Evolutionary conservation across 1,139 yeast species (phyloP).

Genomic region (Yamadazyma siamensis): DNA sequence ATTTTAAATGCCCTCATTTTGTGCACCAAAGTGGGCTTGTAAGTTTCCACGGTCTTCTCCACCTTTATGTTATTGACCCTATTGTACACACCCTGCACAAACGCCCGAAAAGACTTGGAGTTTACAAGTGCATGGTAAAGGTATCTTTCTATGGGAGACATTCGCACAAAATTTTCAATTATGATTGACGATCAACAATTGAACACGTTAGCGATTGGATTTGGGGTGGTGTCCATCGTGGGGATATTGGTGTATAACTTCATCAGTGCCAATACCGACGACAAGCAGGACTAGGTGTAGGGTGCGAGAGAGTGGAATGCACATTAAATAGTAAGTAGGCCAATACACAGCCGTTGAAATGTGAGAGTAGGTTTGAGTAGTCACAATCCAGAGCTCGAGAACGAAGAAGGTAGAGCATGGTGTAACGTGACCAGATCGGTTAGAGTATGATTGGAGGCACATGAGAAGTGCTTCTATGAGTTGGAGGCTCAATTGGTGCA

Average conservation of each 20-base stretch:
- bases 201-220: slow-evolving; percentile 67
- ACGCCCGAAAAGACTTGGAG: slow-evolving; percentile 63
- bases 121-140: slow-evolving; percentile 47
- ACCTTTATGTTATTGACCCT: slow-evolving; percentile 58
- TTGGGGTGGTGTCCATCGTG: slow-evolving; percentile 70
- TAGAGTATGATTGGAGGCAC: too few relatives aligned
- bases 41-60: slow-evolving; percentile 20
- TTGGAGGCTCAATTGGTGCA: too few relatives aligned
- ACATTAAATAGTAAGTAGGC: too few relatives aligned
- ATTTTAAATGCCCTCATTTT: slow-evolving; percentile 59
- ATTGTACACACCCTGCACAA: slow-evolving; percentile 66
- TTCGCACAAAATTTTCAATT: slow-evolving; percentile 1
- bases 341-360: too few relatives aligned
- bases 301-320: too few relatives aligned
- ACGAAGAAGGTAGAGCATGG: too few relatives aligned
- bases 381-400: too few relatives aligned
- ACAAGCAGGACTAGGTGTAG: slow-evolving; percentile 3
- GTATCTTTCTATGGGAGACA: slow-evolving; percentile 46
- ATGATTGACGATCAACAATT: slow-evolving; percentile 86
- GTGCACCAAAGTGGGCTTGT: slow-evolving; percentile 51
- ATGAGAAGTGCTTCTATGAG: too few relatives aligned
- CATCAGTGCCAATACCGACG: slow-evolving; percentile 36
- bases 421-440: too few relatives aligned
- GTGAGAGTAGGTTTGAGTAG: too few relatives aligned
- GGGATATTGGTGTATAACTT: slow-evolving; percentile 71